Evolutionary conservation across 345 rosid genomes (phyloP).

Genomic region (Bruguiera sexangula): DNA sequence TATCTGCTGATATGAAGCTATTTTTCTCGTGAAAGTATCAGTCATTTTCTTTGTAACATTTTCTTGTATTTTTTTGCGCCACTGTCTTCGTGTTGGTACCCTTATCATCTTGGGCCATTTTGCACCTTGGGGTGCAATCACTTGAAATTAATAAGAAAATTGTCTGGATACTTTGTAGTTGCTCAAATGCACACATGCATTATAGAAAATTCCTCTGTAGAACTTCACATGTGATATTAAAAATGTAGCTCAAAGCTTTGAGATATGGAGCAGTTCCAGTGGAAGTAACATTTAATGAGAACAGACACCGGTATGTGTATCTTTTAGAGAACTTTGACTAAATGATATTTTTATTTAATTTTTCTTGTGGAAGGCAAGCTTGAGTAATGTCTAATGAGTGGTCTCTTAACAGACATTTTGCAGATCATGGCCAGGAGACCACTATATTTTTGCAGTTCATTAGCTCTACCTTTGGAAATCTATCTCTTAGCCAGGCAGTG

Average conservation of each 20-base stretch:
- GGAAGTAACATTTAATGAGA: conserved; percentile 27
- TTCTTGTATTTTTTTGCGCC: background rate
- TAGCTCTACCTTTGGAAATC: conserved; percentile 42
- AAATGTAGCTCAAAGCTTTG: conserved; percentile 65
- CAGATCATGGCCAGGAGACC: conserved; percentile 33
- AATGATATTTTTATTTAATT: background rate
- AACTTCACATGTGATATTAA: background rate
- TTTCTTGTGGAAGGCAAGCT: background rate
- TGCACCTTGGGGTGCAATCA: background rate
- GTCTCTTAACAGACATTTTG: conserved; percentile 26
- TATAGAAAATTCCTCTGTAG: background rate
- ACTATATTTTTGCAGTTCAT: conserved; percentile 37
- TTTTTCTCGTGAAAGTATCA: too few relatives aligned
- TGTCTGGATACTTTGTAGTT: too few relatives aligned
- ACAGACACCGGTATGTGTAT: conserved; percentile 38
- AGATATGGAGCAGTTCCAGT: conserved; percentile 67
- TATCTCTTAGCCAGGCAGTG: conserved; percentile 53
- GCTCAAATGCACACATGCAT: background rate
- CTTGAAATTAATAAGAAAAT: too few relatives aligned
- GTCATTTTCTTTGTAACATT: too few relatives aligned
- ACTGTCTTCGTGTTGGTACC: background rate
- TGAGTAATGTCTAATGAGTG: conserved; percentile 1
- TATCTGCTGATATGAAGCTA: too few relatives aligned
- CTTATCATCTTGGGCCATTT: background rate
- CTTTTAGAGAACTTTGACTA: conserved; percentile 1